A percentile compares a stretch with the other conserved stretches of the same genome.
These are phyloP conservation scores for Solanum boliviense DNA, from an alignment of 257 asterid genomes.

Conservation along the genomic window DNA sequence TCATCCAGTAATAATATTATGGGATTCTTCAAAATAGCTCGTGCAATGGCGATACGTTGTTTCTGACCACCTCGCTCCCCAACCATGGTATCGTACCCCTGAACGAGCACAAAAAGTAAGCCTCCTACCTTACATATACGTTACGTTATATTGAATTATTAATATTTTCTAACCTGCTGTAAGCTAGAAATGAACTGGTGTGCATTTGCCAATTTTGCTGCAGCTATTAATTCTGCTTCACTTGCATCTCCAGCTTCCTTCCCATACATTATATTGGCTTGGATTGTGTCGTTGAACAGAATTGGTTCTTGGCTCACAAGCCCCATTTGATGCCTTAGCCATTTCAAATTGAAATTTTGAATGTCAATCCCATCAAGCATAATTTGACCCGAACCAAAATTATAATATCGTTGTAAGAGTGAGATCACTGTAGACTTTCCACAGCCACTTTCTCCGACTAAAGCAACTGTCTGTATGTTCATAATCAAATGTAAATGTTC, in stretches of 20 bases:
- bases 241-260: slow-evolving; percentile 36
- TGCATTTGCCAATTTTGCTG: slow-evolving; percentile 63
- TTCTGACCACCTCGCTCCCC: slow-evolving; percentile 77
- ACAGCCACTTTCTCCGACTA: slow-evolving; percentile 80
- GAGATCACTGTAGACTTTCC: slow-evolving; percentile 68
- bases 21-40: slow-evolving; percentile 56
- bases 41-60: slow-evolving; percentile 62
- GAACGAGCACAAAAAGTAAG: background rate
- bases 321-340: slow-evolving; percentile 75
- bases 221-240: slow-evolving; percentile 52
- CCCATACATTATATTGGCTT: slow-evolving; percentile 65
- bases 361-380: slow-evolving; percentile 49
- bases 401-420: slow-evolving; percentile 44
- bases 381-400: slow-evolving; percentile 48
- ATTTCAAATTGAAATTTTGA: slow-evolving; percentile 36
- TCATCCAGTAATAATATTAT: slow-evolving; percentile 51
- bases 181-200: slow-evolving; percentile 60
- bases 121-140: background rate
- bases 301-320: slow-evolving; percentile 74
- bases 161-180: slow-evolving; percentile 24
- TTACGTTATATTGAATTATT: no score
- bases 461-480: slow-evolving; percentile 41
- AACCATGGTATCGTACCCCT: slow-evolving; percentile 62
- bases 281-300: slow-evolving; percentile 44
- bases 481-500: background rate